Evolutionary conservation across 257 asterid genomes (phyloP), one percentile per base, ranked within the genome.

Genomic region (Echium plantagineum): DNA sequence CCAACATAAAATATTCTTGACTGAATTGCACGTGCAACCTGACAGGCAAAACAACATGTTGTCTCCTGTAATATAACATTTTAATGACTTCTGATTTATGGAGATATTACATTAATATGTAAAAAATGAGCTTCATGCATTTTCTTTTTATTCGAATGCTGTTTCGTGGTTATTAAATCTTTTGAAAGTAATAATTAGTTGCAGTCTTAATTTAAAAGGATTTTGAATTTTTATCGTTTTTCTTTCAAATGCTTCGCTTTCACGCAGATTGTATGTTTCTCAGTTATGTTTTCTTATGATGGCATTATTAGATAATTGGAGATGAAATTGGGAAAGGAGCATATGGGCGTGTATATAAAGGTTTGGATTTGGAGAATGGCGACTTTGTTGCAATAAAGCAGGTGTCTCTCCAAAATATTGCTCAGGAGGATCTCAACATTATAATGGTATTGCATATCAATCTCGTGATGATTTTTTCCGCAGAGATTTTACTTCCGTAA

Each of bases 271-370:
- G 1, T 10, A 13, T 42, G 49, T 42, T 42, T 42, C 49, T 42
- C 17, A 42, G 4, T 42, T 42, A 42, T 42, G 17, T 42, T 13
- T 42, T 42, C 16, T 42, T 13, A 10, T 42, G 13, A 42, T 42
- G 46, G 55, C 69, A 21, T 56, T 56, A 7, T 60, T 58, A 72
- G 98, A 91, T 91, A 88, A 93, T 88, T 61, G 98, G 98, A 55
- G 98, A 91, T 76, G 98, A 91, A 77, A 91, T 91, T 58, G 98
- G 98, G 30, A 91, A 91, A 81, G 98, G 98, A 60, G 98, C 98
- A 21, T 88, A 88, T 68, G 98, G 98, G 63, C 87, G 94, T 76
- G 98, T 91, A 57, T 91, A 91, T 81, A 91, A 91, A 80, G 98
- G 95, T 57, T 69, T 91, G 85, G 98, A 91, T 81, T 81, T 88